A percentile compares a stretch with the other conserved stretches of the same genome.
These are phyloP conservation scores for Leishmania martiniquensis DNA, from an alignment of 208 protist genomes.

Conservation along the genomic window DNA sequence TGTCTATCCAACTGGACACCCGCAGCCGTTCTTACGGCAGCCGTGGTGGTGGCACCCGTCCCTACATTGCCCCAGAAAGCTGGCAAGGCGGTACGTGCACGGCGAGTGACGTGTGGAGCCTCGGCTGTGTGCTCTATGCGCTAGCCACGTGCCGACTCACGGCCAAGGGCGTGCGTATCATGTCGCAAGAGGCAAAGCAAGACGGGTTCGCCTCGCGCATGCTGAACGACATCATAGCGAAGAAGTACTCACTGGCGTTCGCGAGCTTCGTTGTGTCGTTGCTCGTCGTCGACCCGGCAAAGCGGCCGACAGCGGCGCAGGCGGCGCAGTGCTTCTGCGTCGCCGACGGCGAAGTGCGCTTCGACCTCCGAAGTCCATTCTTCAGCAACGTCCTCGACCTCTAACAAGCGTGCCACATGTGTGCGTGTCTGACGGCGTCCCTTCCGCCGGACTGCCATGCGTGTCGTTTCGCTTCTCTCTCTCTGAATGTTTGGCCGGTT, in stretches of 20 bases:
- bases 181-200: constrained; percentile 71
- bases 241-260: constrained; percentile 70
- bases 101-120: constrained; percentile 84
- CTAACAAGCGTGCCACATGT: neutral
- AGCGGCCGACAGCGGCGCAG: constrained; percentile 70
- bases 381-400: constrained; percentile 80
- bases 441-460: neutral
- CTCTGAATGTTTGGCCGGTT: neutral
- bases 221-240: constrained; percentile 62
- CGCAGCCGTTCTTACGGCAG: constrained; percentile 16
- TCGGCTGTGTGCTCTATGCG: constrained; percentile 88
- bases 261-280: constrained; percentile 82
- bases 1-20: constrained; percentile 62
- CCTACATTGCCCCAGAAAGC: constrained; percentile 86
- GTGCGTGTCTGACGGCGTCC: neutral
- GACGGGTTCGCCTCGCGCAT: constrained; percentile 73
- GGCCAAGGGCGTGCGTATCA: constrained; percentile 59
- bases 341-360: constrained; percentile 43
- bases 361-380: constrained; percentile 62
- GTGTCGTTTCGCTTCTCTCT: neutral
- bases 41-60: constrained; percentile 71
- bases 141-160: constrained; percentile 73
- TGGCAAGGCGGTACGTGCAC: constrained; percentile 65
- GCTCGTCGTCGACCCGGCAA: constrained; percentile 62
- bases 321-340: constrained; percentile 60